Percentiles rank a stretch among this genome's conserved stretches.
Evolutionary conservation across 2,329 filamentous ascomycete genomes (phyloP).

Genomic region (Phaeoacremonium minimum): DNA sequence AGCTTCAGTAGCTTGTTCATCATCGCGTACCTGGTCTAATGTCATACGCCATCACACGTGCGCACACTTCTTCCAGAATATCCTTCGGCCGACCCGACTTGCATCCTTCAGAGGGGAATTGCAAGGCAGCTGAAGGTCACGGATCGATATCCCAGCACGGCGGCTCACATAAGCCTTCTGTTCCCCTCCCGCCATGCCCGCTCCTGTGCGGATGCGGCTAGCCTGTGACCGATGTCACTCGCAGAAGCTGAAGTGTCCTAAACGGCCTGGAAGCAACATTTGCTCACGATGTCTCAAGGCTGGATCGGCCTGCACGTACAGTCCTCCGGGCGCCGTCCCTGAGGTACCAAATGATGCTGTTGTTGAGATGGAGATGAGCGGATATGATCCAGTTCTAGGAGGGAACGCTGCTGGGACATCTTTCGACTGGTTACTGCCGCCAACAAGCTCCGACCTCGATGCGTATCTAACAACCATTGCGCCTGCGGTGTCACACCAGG

Average conservation of each 20-base stretch:
- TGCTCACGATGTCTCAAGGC: slow-evolving; percentile 39
- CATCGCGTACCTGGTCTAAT: too few relatives aligned
- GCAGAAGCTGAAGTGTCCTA: slow-evolving; percentile 42
- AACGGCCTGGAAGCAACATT: slow-evolving; percentile 23
- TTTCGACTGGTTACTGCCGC: slow-evolving; percentile 2
- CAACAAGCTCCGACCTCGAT: slow-evolving; percentile 5
- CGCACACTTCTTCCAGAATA: too few relatives aligned
- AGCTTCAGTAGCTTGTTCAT: too few relatives aligned
- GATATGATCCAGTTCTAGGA: too few relatives aligned
- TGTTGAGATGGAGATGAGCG: too few relatives aligned
- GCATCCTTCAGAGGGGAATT: too few relatives aligned
- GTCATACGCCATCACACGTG: too few relatives aligned
- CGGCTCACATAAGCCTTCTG: too few relatives aligned
- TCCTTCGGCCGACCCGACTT: too few relatives aligned
- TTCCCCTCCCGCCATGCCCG: slow-evolving; percentile 12
- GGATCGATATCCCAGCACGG: too few relatives aligned
- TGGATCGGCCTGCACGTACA: slow-evolving; percentile 34
- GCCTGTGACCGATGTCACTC: slow-evolving; percentile 40
- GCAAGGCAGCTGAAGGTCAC: too few relatives aligned
- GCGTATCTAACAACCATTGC: neutral
- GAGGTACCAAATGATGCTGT: neutral
- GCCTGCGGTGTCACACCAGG: neutral
- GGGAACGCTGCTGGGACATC: too few relatives aligned
- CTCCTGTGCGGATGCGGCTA: slow-evolving; percentile 18
- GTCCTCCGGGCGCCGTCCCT: slow-evolving; percentile 23